Percentiles rank a stretch among this genome's conserved stretches.
phyloP scores from a whole-genome alignment of 306 rosid genomes.

The Quercus agrifolia region DNA sequence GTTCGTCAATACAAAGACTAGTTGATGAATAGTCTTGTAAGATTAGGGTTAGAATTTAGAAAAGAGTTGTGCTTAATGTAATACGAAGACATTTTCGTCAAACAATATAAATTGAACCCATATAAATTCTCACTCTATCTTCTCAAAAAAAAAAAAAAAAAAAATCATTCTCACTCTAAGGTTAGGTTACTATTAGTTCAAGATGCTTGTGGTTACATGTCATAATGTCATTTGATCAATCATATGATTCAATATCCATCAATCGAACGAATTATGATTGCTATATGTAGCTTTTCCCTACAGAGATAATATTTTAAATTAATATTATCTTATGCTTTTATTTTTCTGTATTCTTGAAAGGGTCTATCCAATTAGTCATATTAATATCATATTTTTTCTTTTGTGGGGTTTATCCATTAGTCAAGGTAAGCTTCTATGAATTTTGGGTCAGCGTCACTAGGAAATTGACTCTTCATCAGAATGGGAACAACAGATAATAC shows the following conservation, averaged over 20 bases:
- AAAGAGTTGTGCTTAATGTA: too few relatives aligned
- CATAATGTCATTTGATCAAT: background rate
- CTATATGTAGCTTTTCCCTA: background rate
- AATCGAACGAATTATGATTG: background rate
- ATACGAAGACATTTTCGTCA: too few relatives aligned
- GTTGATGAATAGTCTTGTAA: too few relatives aligned
- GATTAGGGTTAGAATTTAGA: too few relatives aligned
- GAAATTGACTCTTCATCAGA: constrained; percentile 27
- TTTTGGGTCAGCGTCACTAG: constrained; percentile 32
- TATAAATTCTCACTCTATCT: too few relatives aligned
- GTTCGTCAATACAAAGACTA: too few relatives aligned
- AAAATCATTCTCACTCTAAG: too few relatives aligned
- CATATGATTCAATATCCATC: background rate
- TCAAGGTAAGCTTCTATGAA: constrained; percentile 10
- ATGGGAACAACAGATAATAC: constrained; percentile 20
- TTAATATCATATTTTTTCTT: background rate
- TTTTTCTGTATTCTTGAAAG: background rate
- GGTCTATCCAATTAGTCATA: constrained; percentile 9
- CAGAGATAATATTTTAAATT: background rate
- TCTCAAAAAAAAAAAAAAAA: too few relatives aligned
- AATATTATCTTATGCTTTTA: background rate
- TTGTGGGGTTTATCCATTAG: background rate
- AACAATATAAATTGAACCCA: too few relatives aligned
- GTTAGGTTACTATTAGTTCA: too few relatives aligned
- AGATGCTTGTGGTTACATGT: too few relatives aligned